phyloP scores from a whole-genome alignment of 108 stramenopile genomes.

The Aurantiochytrium sp. region DNA sequence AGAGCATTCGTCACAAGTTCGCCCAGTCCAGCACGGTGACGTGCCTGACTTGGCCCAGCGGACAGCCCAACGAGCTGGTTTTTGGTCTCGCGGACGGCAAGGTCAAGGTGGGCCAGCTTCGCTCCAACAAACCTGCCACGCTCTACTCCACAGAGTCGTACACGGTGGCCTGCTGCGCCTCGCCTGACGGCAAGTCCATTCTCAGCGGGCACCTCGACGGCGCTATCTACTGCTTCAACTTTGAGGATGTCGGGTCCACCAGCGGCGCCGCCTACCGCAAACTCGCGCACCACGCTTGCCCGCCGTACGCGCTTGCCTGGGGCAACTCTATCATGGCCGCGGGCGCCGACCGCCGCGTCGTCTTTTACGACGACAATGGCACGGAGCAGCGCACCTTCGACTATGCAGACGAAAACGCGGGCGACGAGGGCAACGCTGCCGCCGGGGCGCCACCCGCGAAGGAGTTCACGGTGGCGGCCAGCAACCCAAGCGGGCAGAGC shows the following conservation, averaged over 20 bases:
- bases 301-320: slow-evolving; percentile 59
- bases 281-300: slow-evolving; percentile 46
- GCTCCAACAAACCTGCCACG: slow-evolving; percentile 54
- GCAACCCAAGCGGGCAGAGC: slow-evolving; percentile 57
- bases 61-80: slow-evolving; percentile 49
- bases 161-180: slow-evolving; percentile 44
- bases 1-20: slow-evolving; percentile 67
- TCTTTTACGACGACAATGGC: slow-evolving; percentile 57
- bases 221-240: slow-evolving; percentile 55
- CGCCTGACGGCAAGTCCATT: slow-evolving; percentile 52
- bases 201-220: slow-evolving; percentile 60
- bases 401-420: slow-evolving; percentile 35
- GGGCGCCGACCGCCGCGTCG: slow-evolving; percentile 54
- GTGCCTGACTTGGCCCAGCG: slow-evolving; percentile 55
- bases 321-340: slow-evolving; percentile 53
- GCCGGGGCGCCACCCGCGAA: neutral
- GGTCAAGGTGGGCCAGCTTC: slow-evolving; percentile 60
- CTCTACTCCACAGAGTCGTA: slow-evolving; percentile 50
- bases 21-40: slow-evolving; percentile 49
- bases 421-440: neutral
- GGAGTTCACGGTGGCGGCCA: slow-evolving; percentile 51
- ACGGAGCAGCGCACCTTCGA: slow-evolving; percentile 54
- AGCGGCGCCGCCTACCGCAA: slow-evolving; percentile 35
- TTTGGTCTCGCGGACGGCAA: slow-evolving; percentile 64
- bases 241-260: slow-evolving; percentile 39